Base-by-base conservation (phyloP, 768 basidiomycete genomes). In the Leccinum disarticulatum region DNA sequence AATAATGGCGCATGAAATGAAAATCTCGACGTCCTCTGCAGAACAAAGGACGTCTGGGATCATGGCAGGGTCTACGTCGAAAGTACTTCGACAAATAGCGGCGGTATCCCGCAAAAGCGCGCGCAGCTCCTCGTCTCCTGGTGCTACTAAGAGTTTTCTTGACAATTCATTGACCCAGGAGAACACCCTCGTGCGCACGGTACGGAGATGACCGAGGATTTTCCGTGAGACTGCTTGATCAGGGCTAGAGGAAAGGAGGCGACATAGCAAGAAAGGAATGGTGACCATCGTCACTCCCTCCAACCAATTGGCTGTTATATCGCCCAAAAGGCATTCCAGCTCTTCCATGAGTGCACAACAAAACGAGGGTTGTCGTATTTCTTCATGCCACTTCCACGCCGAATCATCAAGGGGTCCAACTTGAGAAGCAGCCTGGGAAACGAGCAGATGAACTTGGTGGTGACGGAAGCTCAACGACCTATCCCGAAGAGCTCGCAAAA, bases 391-490 rank as follows among this genome's bases (percentile, higher is more conserved):
- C 11, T 17, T 17, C 62, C 48, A 57, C 22, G 8, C 58, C 1
- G 8, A 27, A 25, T 61, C 28, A 9, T 27, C 27, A 10, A 68
- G 33, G 2, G 66, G 69, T 31, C 81, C 80, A 4, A 77, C 67
- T 61, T 84, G 80, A 61, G 73, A 77, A 3, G 72, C 74, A 10
- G 81, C 74, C 52, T 83, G 83, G 5, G 64, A 68, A 1, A 83
- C 22, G 3, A 83, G 70, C 0, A 70, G 56, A 57, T 81, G 73
- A 0, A 84, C 77, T 11, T 76, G 77, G 1, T 73, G 69, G 5
- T 64, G 55, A 35, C 72, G 66, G 55, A 84, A 78, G 3, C 70
- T 74, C 51, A 84, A 61, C 1, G 63, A 62, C 19, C 73, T 68
- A 6, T 73, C 70, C 2, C 72, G 70, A n/a, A 84, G 65, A 57